Evolutionary conservation across 352 stramenopile species (phyloP).

Genomic region (Thalassiosira ordinaria): DNA sequence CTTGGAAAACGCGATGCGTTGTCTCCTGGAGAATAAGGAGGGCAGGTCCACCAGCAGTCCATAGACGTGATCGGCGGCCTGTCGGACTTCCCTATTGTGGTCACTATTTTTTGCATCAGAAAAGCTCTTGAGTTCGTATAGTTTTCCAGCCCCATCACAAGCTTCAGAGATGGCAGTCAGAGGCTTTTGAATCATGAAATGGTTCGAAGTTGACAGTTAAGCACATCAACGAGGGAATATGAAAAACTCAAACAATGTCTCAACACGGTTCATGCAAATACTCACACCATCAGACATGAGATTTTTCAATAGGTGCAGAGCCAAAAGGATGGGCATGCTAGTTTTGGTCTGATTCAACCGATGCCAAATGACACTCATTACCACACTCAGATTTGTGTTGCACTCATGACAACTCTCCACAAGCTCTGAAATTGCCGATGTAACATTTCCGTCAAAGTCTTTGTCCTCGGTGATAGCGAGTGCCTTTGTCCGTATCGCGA

Average conservation of each 20-base stretch:
- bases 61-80: slow-evolving; percentile 51
- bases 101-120: slow-evolving; percentile 44
- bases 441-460: slow-evolving; percentile 53
- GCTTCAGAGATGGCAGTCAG: slow-evolving; percentile 55
- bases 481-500: slow-evolving; percentile 32
- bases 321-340: slow-evolving; percentile 44
- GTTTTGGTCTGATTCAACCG: slow-evolving; percentile 45
- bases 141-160: slow-evolving; percentile 55
- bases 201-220: no score
- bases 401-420: slow-evolving; percentile 54
- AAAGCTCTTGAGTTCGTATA: slow-evolving; percentile 50
- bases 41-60: slow-evolving; percentile 48
- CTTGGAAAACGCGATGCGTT: slow-evolving; percentile 34
- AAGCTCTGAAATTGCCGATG: slow-evolving; percentile 37
- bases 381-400: slow-evolving; percentile 48
- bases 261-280: background rate
- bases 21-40: slow-evolving; percentile 41
- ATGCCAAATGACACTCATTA: slow-evolving; percentile 64
- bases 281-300: slow-evolving; percentile 59
- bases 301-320: slow-evolving; percentile 61
- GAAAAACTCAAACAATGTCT: background rate
- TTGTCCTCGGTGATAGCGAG: slow-evolving; percentile 53
- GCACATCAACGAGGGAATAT: no score
- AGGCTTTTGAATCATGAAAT: slow-evolving; percentile 40
- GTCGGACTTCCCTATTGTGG: slow-evolving; percentile 42